Evolutionary conservation across 148 eudicot species (phyloP).

Genomic region (Camellia lanceoleosa): DNA sequence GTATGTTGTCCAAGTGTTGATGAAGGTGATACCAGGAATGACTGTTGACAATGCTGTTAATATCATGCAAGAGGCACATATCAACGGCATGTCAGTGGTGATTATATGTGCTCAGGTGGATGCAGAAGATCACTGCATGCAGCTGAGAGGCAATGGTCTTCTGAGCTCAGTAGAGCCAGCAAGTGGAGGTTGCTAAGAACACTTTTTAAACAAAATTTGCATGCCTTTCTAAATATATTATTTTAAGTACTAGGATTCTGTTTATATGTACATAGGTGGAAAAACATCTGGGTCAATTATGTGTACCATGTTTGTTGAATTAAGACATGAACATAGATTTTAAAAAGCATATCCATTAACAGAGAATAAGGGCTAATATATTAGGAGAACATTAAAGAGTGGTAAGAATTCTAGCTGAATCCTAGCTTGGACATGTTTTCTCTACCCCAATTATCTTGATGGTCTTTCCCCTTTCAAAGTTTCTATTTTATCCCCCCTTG

Average conservation of each 20-base stretch:
- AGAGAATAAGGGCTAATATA: no score
- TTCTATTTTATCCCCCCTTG: no score
- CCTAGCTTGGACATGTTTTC: no score
- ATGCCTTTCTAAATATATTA: neutral
- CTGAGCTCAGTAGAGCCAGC: slow-evolving; percentile 88
- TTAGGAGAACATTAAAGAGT: no score
- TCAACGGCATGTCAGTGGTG: slow-evolving; percentile 13
- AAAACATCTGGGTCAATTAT: slow-evolving; percentile 1
- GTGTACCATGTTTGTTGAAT: slow-evolving; percentile 15
- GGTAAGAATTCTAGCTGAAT: no score
- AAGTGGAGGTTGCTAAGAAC: slow-evolving; percentile 57
- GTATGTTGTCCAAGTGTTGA: slow-evolving; percentile 92
- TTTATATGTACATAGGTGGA: neutral
- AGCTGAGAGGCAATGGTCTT: slow-evolving; percentile 87
- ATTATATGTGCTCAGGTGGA: slow-evolving; percentile 12
- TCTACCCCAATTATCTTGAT: no score
- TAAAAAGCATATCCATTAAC: neutral
- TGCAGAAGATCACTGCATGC: slow-evolving; percentile 88
- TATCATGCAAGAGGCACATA: slow-evolving; percentile 59
- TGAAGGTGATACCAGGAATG: slow-evolving; percentile 98
- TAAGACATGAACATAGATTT: neutral
- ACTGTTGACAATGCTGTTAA: slow-evolving; percentile 83
- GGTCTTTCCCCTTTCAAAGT: no score
- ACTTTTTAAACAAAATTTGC: neutral
- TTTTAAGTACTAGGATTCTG: slow-evolving; percentile 5